A percentile compares a stretch with the other conserved stretches of the same genome.
Evolutionary conservation across 345 rosid species (phyloP).

Genomic region (Citrus australasica): DNA sequence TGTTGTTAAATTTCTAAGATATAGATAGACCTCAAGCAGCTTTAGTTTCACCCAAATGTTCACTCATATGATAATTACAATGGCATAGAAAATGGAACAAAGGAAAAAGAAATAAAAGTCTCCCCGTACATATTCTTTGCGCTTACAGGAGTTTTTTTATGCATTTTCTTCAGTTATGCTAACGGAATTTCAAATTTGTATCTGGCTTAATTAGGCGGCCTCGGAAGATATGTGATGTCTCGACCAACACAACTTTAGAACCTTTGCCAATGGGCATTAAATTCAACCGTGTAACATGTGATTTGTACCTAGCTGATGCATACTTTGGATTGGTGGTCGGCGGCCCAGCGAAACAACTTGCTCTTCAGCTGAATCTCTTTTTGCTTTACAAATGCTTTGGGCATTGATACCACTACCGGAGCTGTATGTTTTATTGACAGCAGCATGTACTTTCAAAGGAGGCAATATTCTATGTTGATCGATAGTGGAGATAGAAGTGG

Average conservation of each 20-base stretch:
- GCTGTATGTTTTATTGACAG: slow-evolving; percentile 47
- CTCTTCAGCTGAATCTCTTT: slow-evolving; percentile 33
- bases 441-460: slow-evolving; percentile 40
- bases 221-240: slow-evolving; percentile 35
- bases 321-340: slow-evolving; percentile 44
- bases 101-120: no score
- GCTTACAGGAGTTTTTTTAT: no score
- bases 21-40: no score
- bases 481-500: slow-evolving; percentile 35
- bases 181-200: no score
- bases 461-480: slow-evolving; percentile 20
- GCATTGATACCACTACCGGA: slow-evolving; percentile 35
- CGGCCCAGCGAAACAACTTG: slow-evolving; percentile 36
- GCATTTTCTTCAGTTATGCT: no score
- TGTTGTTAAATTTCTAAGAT: no score
- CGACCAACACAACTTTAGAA: slow-evolving; percentile 26
- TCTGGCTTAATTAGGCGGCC: slow-evolving; percentile 14
- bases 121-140: no score
- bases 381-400: slow-evolving; percentile 39
- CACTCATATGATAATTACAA: no score
- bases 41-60: no score
- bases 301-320: slow-evolving; percentile 60
- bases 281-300: slow-evolving; percentile 36
- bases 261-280: slow-evolving; percentile 38
- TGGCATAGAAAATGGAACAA: no score